Conservation (phyloP, 2,329 filamentous ascomycete genomes). For the Penicillium crustosum region DNA sequence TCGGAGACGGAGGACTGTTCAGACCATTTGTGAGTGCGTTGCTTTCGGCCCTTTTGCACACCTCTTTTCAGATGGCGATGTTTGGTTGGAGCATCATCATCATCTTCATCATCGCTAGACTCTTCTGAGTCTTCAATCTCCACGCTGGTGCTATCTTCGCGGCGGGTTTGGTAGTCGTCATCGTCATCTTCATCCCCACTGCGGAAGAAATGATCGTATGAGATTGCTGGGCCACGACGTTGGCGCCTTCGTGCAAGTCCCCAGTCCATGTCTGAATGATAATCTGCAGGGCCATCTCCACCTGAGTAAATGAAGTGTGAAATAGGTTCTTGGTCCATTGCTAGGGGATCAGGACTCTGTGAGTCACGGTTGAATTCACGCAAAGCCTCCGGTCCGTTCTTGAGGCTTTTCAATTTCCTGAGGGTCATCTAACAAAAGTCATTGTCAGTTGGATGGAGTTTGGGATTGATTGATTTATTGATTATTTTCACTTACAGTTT, state of each 20-base stretch:
- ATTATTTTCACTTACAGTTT: conserved; percentile 32
- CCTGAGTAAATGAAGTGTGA: neutral
- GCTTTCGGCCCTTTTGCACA: neutral
- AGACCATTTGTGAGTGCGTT: neutral
- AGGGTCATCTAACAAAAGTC: conserved; percentile 27
- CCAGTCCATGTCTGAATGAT: conserved; percentile 2
- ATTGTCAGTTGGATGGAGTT: conserved; percentile 11
- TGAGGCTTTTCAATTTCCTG: conserved; percentile 27
- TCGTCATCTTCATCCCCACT: neutral
- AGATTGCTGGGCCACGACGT: neutral
- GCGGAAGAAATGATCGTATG: conserved; percentile 4
- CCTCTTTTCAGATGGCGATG: neutral
- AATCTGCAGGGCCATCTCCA: conserved; percentile 13
- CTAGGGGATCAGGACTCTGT: conserved; percentile 10
- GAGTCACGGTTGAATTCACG: conserved; percentile 17
- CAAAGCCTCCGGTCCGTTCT: conserved; percentile 27
- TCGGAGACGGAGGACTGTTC: conserved; percentile 15
- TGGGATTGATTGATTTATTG: conserved; percentile 3
- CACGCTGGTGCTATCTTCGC: no score
- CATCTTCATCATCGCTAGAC: neutral
- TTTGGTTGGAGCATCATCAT: neutral
- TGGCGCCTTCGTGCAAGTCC: neutral
- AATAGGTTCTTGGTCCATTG: neutral
- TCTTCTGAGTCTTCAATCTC: neutral
- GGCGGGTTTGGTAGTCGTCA: neutral